Evolutionary conservation across 306 rosid genomes (phyloP), one percentile per base, ranked within the genome.

Genomic region (Casuarina cunninghamiana): DNA sequence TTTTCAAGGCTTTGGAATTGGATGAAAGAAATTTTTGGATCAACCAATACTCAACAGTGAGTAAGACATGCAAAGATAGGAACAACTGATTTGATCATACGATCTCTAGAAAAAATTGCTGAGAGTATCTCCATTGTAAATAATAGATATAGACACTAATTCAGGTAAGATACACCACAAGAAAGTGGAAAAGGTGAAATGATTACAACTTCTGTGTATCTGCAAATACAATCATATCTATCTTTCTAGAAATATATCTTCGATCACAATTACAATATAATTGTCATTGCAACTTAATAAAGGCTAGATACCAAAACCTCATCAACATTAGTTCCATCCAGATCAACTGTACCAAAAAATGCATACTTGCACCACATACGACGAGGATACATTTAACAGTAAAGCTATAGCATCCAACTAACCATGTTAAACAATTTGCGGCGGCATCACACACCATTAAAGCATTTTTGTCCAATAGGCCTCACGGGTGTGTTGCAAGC

Each of bases 1-100:
- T 77, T 87, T 72, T 61, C 81, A 41, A 77, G 86, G 83, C 37
- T 80, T 54, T 83, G 90, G 93, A 83, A 84, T 15, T 87, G 91
- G 90, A 76, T 84, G 76, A 80, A 75, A 45, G 76, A 80, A 65
- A 73, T 71, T 32, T 81, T 74, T 11, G 74, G 75, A 67, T 35
- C 53, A 43, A 39, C 67, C 69, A 76, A 26, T 53, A 54, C 38
- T 55, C 73, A 77, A 26, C 65, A 74, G 55, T 41, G 77, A 62
- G 41, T 26, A 53, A 41, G 44, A 39, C 68, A 67, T 65, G 42
- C 58, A 17, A 41, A 63, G 37, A 45, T 6, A 26, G 46, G 74
- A 51, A 54, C 17, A 15, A 37, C 48, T 54, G 4, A 66, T 66
- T 66, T 42, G 35, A 41, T 66, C 26, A 66, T 17, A 66, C 42